phyloP scores from a whole-genome alignment of 108 stramenopile species.

The Craspedostauros australis region DNA sequence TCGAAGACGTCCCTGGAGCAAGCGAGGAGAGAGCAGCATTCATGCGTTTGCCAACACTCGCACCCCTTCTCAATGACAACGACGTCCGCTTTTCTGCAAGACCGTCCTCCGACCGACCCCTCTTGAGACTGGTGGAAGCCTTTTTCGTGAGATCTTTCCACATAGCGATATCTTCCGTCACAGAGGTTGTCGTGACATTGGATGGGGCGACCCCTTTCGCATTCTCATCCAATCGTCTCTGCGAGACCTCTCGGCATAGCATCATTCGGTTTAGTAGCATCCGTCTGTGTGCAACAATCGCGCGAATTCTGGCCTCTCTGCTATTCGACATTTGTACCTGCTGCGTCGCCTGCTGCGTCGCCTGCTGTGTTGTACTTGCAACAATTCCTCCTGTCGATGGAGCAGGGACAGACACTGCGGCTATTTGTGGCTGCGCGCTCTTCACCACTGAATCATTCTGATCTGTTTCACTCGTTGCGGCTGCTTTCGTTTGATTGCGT shows the following conservation, averaged over 20 bases:
- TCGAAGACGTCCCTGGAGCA: constrained; percentile 17
- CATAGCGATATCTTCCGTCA: neutral
- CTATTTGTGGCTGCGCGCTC: too few relatives aligned
- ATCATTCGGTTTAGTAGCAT: constrained; percentile 26
- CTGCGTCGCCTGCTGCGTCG: too few relatives aligned
- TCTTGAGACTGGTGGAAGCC: constrained; percentile 4
- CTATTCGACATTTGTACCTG: too few relatives aligned
- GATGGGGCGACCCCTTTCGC: too few relatives aligned
- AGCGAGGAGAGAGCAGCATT: constrained; percentile 59
- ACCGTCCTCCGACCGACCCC: constrained; percentile 9
- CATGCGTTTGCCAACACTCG: constrained; percentile 64
- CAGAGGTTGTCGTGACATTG: too few relatives aligned
- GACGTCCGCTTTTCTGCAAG: constrained; percentile 26
- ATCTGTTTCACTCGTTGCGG: too few relatives aligned
- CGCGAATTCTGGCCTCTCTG: constrained; percentile 16
- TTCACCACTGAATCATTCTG: too few relatives aligned
- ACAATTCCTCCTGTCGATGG: too few relatives aligned
- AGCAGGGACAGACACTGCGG: too few relatives aligned
- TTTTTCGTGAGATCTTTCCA: neutral
- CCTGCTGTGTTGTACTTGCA: too few relatives aligned
- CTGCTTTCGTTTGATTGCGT: too few relatives aligned
- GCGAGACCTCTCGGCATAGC: constrained; percentile 20
- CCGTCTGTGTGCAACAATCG: constrained; percentile 24
- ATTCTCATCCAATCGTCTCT: constrained; percentile 15
- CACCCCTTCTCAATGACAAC: constrained; percentile 52